These are phyloP conservation scores for Xylaria telfairii DNA, from an alignment of 495 filamentous ascomycete species.

Conservation along the genomic window DNA sequence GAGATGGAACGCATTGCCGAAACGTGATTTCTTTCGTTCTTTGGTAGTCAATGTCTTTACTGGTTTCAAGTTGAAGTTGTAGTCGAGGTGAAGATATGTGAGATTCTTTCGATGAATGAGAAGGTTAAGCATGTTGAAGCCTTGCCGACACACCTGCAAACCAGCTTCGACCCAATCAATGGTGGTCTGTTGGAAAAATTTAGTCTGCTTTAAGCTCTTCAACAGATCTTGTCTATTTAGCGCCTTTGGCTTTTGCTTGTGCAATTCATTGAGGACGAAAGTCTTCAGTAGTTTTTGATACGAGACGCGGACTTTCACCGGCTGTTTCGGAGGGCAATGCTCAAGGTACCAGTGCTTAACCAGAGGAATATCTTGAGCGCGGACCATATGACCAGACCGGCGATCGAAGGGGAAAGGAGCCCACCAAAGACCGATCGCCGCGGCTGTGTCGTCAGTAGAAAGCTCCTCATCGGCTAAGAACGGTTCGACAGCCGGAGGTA, in stretches of 20 bases:
- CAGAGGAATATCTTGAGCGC: conserved; percentile 94
- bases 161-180: conserved; percentile 99
- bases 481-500: conserved; percentile 81
- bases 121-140: conserved; percentile 99
- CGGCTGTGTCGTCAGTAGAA: conserved; percentile 86
- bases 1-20: conserved; percentile 98
- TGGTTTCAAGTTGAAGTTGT: conserved; percentile 99
- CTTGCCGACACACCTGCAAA: conserved; percentile 96
- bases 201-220: conserved; percentile 88
- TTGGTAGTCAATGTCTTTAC: conserved; percentile 99
- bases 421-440: conserved; percentile 97
- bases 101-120: conserved; percentile 98
- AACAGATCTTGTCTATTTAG: conserved; percentile 94
- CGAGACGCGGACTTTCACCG: conserved; percentile 97
- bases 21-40: conserved; percentile 99
- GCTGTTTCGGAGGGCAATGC: conserved; percentile 86
- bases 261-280: conserved; percentile 94
- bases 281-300: conserved; percentile 99
- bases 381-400: conserved; percentile 95
- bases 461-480: conserved; percentile 91
- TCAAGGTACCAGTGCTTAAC: conserved; percentile 99
- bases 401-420: conserved; percentile 96
- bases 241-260: conserved; percentile 92
- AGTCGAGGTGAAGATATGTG: conserved; percentile 97
- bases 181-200: conserved; percentile 99